Percentiles rank a stretch among this genome's conserved stretches.
phyloP scores from a whole-genome alignment of 345 rosid genomes.

The Eucalyptus pauciflora region DNA sequence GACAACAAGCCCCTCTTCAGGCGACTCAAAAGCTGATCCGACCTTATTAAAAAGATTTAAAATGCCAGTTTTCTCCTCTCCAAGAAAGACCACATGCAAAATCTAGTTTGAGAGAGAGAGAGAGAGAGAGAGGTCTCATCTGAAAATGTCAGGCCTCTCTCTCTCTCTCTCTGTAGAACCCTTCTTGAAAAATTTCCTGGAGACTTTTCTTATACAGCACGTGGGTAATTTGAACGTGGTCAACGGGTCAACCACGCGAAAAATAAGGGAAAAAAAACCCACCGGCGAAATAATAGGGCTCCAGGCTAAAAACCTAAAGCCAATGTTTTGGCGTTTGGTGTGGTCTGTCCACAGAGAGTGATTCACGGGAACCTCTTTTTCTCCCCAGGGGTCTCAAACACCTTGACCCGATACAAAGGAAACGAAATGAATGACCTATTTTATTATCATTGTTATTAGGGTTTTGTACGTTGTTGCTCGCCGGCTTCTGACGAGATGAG shows the following conservation, averaged over 20 bases:
- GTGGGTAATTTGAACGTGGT: background rate
- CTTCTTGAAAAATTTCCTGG: background rate
- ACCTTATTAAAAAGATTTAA: background rate
- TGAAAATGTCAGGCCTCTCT: background rate
- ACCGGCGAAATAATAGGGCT: background rate
- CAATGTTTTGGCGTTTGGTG: background rate
- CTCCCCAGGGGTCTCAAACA: background rate
- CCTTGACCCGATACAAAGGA: background rate
- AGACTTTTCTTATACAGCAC: background rate
- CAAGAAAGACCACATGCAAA: background rate
- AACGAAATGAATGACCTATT: background rate
- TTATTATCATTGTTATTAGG: background rate
- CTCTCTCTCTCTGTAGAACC: background rate
- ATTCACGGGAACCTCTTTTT: background rate
- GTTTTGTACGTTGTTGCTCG: background rate
- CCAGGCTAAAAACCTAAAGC: background rate
- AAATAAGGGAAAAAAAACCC: background rate
- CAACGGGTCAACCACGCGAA: conserved; percentile 6
- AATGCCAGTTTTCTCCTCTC: background rate
- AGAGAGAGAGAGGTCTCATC: background rate
- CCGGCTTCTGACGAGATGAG: background rate
- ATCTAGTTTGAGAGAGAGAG: background rate
- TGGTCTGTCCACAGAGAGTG: background rate
- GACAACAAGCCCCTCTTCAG: background rate
- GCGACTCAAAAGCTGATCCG: background rate